Conservation (phyloP, 2,329 filamentous ascomycete species). For the Mollisiaceae sp. region DNA sequence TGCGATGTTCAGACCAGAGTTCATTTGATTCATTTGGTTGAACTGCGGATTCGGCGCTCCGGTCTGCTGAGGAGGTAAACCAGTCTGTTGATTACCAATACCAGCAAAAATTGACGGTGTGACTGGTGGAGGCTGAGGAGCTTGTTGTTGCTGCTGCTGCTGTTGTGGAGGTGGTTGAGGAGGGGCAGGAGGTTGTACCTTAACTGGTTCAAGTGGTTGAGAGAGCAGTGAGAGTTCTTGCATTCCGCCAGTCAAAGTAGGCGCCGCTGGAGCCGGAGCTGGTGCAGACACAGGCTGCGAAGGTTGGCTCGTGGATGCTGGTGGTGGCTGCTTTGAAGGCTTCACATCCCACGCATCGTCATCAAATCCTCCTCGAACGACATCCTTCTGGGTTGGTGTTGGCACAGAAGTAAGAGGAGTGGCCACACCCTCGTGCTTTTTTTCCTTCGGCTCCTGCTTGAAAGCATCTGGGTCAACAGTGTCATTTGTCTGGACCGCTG, state of each 20-base stretch:
- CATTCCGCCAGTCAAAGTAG: constrained; percentile 71
- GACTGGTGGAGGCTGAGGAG: constrained; percentile 53
- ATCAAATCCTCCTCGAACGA: constrained; percentile 73
- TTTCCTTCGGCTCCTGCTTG: constrained; percentile 57
- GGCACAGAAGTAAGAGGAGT: constrained; percentile 50
- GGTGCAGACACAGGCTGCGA: constrained; percentile 48
- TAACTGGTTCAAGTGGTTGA: constrained; percentile 61
- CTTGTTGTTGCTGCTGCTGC: constrained; percentile 42
- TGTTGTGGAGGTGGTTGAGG: constrained; percentile 39
- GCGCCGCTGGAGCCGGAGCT: constrained; percentile 47
- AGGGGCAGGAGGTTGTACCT: constrained; percentile 42
- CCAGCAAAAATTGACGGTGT: constrained; percentile 63
- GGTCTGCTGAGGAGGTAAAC: constrained; percentile 40
- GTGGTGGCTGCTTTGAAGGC: constrained; percentile 65
- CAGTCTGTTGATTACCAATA: constrained; percentile 54
- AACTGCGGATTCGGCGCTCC: constrained; percentile 40
- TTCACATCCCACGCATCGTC: constrained; percentile 98
- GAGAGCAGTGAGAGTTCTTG: constrained; percentile 70
- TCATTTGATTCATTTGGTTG: constrained; percentile 45
- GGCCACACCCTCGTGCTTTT: constrained; percentile 49
- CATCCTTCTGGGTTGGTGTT: constrained; percentile 54
- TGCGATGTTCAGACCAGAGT: constrained; percentile 51
- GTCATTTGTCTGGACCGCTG: constrained; percentile 84
- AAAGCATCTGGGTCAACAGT: constrained; percentile 88
- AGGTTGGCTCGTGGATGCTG: constrained; percentile 44